phyloP scores from a whole-genome alignment of 768 basidiomycete species.

The Boletus rubropictus region DNA sequence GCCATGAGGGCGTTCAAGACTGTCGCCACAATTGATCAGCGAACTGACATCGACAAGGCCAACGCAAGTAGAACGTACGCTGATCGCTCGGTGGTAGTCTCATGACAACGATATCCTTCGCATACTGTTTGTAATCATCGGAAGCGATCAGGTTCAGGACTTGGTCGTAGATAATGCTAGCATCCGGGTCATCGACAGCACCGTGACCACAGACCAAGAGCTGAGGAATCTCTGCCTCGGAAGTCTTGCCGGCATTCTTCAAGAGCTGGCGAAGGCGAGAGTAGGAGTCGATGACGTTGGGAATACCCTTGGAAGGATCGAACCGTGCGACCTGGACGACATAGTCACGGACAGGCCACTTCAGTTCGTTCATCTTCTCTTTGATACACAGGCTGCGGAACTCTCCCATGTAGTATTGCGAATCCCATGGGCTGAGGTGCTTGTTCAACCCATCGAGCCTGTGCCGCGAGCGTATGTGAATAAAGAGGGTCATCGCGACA shows the following conservation, averaged over 20 bases:
- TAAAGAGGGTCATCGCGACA: slow-evolving; percentile 3
- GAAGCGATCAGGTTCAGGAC: slow-evolving; percentile 55
- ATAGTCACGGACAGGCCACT: slow-evolving; percentile 80
- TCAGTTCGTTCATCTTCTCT: slow-evolving; percentile 75
- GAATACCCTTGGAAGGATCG: slow-evolving; percentile 83
- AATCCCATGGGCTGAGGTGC: slow-evolving; percentile 72
- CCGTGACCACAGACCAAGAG: slow-evolving; percentile 85
- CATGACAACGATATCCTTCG: slow-evolving; percentile 70
- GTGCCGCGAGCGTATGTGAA: slow-evolving; percentile 1
- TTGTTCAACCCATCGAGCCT: slow-evolving; percentile 96
- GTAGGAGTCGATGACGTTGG: slow-evolving; percentile 83
- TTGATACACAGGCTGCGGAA: slow-evolving; percentile 71
- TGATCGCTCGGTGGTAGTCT: slow-evolving; percentile 79
- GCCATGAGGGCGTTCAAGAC: slow-evolving; percentile 87
- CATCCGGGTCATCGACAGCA: slow-evolving; percentile 92
- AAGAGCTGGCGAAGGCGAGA: slow-evolving; percentile 72
- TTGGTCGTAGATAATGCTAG: slow-evolving; percentile 85
- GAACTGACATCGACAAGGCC: not conserved
- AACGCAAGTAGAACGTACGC: slow-evolving; percentile 40
- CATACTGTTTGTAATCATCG: slow-evolving; percentile 46
- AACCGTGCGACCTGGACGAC: slow-evolving; percentile 91
- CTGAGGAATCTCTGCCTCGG: slow-evolving; percentile 59
- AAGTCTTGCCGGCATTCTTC: slow-evolving; percentile 36
- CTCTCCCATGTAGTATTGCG: slow-evolving; percentile 86
- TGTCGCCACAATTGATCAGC: slow-evolving; percentile 23